A percentile compares a stretch with the other conserved stretches of the same genome.
Conservation (phyloP, 1,284 basidiomycete species). For the Acaromyces ingoldii region DNA sequence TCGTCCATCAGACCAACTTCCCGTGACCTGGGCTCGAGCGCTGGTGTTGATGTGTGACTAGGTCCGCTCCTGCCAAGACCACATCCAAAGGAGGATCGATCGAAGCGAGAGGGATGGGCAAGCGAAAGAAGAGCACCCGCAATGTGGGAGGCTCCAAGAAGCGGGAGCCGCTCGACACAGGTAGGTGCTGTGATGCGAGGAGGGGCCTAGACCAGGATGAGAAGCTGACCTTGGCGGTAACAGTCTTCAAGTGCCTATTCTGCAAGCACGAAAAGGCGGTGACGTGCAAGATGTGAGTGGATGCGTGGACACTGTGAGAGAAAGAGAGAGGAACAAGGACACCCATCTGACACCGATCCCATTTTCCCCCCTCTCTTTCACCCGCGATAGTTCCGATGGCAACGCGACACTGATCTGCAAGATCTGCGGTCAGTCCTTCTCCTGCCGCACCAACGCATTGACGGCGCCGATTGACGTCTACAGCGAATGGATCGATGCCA, state of each 20-base stretch:
- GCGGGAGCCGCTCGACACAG: no score
- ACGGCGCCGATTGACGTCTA: constrained; percentile 85
- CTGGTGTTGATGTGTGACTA: no score
- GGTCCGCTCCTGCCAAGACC: no score
- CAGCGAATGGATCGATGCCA: constrained; percentile 17
- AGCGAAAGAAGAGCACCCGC: no score
- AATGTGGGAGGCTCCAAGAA: no score
- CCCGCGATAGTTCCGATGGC: constrained; percentile 53
- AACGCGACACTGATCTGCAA: constrained; percentile 26
- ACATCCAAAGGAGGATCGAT: no score
- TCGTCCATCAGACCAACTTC: no score
- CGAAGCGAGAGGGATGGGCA: no score
- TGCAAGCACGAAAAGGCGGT: constrained; percentile 86
- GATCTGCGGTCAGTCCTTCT: constrained; percentile 48
- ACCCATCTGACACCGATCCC: background rate
- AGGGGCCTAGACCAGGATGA: no score
- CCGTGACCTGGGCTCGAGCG: no score
- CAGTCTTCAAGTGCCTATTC: constrained; percentile 61
- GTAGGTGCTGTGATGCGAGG: no score
- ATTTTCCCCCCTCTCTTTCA: constrained; percentile 60
- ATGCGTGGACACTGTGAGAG: constrained; percentile 62
- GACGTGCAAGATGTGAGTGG: constrained; percentile 72
- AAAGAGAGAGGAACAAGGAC: background rate
- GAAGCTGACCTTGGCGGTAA: no score
- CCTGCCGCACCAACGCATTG: constrained; percentile 59